phyloP scores from a whole-genome alignment of 2,329 filamentous ascomycete species.

The Trichoderma sp. region DNA sequence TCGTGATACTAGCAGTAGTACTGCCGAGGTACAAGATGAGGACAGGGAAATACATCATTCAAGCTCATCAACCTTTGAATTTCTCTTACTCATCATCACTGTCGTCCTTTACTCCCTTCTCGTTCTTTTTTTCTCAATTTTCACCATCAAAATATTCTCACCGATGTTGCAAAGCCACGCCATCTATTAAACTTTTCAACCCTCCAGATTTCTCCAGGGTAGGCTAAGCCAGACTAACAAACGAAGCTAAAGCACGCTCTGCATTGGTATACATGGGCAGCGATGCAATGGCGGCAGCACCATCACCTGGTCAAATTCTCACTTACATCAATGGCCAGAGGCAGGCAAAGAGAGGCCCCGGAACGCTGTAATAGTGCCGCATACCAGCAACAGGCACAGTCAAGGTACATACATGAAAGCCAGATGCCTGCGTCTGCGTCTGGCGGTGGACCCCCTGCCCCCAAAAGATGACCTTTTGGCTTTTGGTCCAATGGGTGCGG shows the following conservation, averaged over 20 bases:
- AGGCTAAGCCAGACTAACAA: not conserved
- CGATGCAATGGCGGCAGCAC: not conserved
- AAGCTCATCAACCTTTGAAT: not conserved
- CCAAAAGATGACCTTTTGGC: not conserved
- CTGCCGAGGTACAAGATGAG: not conserved
- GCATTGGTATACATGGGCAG: not conserved
- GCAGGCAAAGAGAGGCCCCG: not conserved
- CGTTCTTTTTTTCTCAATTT: not conserved
- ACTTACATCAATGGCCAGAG: not conserved
- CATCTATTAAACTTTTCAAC: not conserved
- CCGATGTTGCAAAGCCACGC: not conserved
- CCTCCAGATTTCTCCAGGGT: not conserved
- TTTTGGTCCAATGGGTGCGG: slow-evolving; percentile 15
- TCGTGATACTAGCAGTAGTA: not conserved
- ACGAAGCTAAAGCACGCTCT: not conserved
- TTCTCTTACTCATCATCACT: not conserved
- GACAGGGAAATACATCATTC: not conserved
- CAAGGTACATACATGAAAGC: not conserved
- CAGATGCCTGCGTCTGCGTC: not conserved
- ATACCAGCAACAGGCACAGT: not conserved
- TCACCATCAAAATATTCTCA: not conserved
- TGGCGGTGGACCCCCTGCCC: not conserved
- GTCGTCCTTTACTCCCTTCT: not conserved
- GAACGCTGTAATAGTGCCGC: not conserved
- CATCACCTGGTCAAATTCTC: not conserved